Base-by-base conservation (phyloP, 2,329 filamentous ascomycete species). In the Beauveria varroae region DNA sequence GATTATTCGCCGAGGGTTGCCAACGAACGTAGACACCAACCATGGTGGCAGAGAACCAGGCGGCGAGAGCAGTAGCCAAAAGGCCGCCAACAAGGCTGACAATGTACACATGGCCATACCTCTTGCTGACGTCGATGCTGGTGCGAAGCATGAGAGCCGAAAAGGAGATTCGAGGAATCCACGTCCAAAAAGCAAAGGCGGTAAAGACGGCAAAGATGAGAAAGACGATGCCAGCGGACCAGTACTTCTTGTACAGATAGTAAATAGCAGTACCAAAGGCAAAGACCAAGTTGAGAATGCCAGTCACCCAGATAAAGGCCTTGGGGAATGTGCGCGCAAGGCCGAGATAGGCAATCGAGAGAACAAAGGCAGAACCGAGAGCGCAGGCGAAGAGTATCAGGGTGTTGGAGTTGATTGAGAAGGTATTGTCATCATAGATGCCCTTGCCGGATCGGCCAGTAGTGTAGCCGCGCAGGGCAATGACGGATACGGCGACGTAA, bases 131-230 rank as follows among this genome's bases (percentile, higher is more conserved):
- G 67, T 96, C 89, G 68, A 96, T 91, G 24, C 87, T 82, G 0
- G 90, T 93, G 74, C 89, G 87, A 54, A 97, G 82, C 91, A 97
- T 96, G 63, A 97, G 78, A 0, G 91, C 90, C 9, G 89, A 92
- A 74, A 96, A 97, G 0, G 92, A 93, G 63, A 98, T 97, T 57
- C 93, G 84, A 20, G 85, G 87, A 60, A 93, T 93, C 93, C 93
- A 98, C 55, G 85, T 88, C 69, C 89, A 87, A 77, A 97, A 97
- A 70, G 87, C 91, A 70, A 96, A 81, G 61, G 91, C 83, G 63
- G 88, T 83, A 74, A 96, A 93, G 53, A 89, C 47, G n/a, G 84
- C 81, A 69, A 97, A 96, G 61, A 96, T 71, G 16, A 96, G 78
- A 73, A 95, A 96, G 0, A 96, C 87, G 46, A 97, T 93, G 41